phyloP scores from a whole-genome alignment of 2,329 filamentous ascomycete species.

The Colletotrichum sansevieriae region DNA sequence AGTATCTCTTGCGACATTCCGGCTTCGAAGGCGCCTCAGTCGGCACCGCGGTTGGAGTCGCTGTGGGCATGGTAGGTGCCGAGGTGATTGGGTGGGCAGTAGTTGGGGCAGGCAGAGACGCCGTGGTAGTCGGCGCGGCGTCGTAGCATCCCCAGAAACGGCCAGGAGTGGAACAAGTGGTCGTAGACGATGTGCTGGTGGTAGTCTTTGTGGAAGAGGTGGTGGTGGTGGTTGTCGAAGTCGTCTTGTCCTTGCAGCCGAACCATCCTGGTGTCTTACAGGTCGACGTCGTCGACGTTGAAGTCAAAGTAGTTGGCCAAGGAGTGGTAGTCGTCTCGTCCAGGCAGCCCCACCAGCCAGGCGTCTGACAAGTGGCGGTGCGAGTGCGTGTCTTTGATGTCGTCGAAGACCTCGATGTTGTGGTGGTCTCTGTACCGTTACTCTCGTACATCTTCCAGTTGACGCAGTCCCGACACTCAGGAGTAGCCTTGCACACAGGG shows the following conservation, averaged over 20 bases:
- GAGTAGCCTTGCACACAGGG: constrained; percentile 80
- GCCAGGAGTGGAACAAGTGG: constrained; percentile 65
- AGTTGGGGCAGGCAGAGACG: constrained; percentile 27
- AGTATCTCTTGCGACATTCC: constrained; percentile 54
- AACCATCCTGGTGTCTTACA: constrained; percentile 76
- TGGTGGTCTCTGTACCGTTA: constrained; percentile 84
- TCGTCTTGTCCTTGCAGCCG: constrained; percentile 70
- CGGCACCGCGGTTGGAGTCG: constrained; percentile 46
- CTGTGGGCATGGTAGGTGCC: constrained; percentile 51
- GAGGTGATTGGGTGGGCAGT: constrained; percentile 48
- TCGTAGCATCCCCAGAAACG: constrained; percentile 69
- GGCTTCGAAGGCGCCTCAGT: constrained; percentile 45
- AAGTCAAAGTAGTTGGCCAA: constrained; percentile 66
- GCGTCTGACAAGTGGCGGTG: constrained; percentile 89
- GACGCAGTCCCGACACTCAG: constrained; percentile 88
- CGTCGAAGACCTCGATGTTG: constrained; percentile 68
- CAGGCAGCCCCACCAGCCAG: constrained; percentile 90
- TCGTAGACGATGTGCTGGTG: constrained; percentile 45
- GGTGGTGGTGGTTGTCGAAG: constrained; percentile 47
- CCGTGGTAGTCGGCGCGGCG: constrained; percentile 49
- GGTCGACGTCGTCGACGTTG: constrained; percentile 64
- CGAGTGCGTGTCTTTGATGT: constrained; percentile 73
- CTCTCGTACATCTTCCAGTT: constrained; percentile 96
- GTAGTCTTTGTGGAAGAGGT: constrained; percentile 44
- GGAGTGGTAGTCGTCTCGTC: constrained; percentile 71